Evolutionary conservation across 2,329 filamentous ascomycete species (phyloP), one percentile per base, ranked within the genome.

Genomic region (Ilyonectria robusta): DNA sequence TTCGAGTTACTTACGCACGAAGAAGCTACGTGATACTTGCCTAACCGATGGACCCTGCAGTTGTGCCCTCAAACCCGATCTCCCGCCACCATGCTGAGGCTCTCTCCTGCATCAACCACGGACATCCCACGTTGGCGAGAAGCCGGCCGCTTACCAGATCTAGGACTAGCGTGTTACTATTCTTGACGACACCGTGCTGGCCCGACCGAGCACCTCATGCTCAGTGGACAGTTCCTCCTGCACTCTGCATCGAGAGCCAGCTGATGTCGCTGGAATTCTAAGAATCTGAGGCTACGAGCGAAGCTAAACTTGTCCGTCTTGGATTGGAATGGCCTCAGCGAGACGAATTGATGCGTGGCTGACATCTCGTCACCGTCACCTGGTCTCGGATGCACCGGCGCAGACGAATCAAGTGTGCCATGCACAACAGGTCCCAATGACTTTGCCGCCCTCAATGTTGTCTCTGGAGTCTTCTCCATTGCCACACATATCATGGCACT

Each of bases 131-230:
- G 46, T 54, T 59, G 62, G 55, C 31, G 42, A 53, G 64, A 72
- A 53, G 61, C 31, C 42, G 53, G 51, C 56, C 53, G 26, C 65
- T 56, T 70, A 55, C 26, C 65, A 33, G 33, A 46, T 56, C 53
- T 19, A n/a, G 65, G 62, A 19, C 55, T 72, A 71, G 70, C 58
- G 57, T 29, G 58, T 47, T 71, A n/a, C 70, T 72, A 71, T 72
- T 71, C 69, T 70, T 61, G 42, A 59, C 59, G n/a, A 59, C 59
- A 55, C 37, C 56, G 51, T 62, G 44, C 51, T 62, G 42, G 56
- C 54, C 57, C 35, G 58, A 53, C 46, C 50, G 53, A 66, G 44
- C 56, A 48, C 35, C 65, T 50, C 58, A 58, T 61, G 53, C 19
- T 48, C 31, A 31, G 58, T 42, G 53, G 53, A n/a, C 47, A 42